Conservation (phyloP, 352 stramenopile genomes). For the Phytophthora gonapodyides region DNA sequence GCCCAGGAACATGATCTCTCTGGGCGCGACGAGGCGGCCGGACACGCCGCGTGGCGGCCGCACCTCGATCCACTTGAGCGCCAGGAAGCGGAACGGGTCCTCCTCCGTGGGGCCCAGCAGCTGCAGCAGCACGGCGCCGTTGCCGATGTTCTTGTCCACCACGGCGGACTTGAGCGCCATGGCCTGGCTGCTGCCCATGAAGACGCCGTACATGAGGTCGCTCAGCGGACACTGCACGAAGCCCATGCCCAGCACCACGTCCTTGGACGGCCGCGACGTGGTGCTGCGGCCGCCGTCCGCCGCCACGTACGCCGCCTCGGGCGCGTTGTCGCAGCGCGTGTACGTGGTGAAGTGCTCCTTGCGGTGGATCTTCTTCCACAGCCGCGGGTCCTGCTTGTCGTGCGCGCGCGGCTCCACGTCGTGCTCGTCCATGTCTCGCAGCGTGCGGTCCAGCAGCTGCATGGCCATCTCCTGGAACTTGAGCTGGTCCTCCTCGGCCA, state of each 20-base stretch:
- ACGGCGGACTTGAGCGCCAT: constrained; percentile 38
- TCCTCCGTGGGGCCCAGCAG: constrained; percentile 39
- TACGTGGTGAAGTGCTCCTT: constrained; percentile 42
- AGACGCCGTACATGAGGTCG: constrained; percentile 52
- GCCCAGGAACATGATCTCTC: constrained; percentile 49
- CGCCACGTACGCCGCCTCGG: constrained; percentile 35
- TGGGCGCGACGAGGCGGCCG: constrained; percentile 38
- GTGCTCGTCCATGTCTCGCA: constrained; percentile 45
- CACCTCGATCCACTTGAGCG: constrained; percentile 47
- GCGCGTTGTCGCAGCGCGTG: constrained; percentile 33
- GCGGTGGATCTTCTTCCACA: constrained; percentile 43
- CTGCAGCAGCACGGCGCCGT: constrained; percentile 38
- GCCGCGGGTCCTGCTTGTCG: constrained; percentile 36
- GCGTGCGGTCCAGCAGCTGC: constrained; percentile 40
- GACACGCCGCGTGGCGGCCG: constrained; percentile 31
- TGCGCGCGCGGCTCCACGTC: constrained; percentile 24
- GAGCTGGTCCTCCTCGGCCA: constrained; percentile 34
- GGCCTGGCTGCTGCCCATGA: constrained; percentile 31
- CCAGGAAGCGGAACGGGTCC: constrained; percentile 53
- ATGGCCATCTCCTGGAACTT: constrained; percentile 48
- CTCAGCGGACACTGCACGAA: constrained; percentile 48
- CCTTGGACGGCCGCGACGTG: constrained; percentile 36
- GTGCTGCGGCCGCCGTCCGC: constrained; percentile 34
- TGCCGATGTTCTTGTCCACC: constrained; percentile 47
- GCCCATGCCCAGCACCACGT: constrained; percentile 50